A percentile compares a stretch with the other conserved stretches of the same genome.
phyloP scores from a whole-genome alignment of 345 rosid species.

The Aethionema arabicum region DNA sequence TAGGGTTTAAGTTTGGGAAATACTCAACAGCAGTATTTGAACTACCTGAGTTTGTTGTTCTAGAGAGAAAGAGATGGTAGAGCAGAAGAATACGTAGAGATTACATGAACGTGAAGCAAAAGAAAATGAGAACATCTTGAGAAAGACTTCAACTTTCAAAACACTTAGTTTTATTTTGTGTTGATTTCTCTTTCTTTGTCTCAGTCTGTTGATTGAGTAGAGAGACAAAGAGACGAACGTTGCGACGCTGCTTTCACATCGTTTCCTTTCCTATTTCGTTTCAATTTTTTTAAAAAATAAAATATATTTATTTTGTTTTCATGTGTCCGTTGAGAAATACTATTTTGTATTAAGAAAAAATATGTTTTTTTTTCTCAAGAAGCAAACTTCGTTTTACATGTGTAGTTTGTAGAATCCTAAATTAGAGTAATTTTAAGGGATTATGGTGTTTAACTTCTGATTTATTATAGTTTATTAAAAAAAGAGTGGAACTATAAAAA shows the following conservation, averaged over 20 bases:
- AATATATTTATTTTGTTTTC: constrained; percentile 22
- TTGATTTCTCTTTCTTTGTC: constrained; percentile 31
- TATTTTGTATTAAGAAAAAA: background rate
- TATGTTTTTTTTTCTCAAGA: constrained; percentile 13
- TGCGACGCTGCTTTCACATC: constrained; percentile 59
- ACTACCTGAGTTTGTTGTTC: constrained; percentile 41
- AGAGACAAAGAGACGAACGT: constrained; percentile 40
- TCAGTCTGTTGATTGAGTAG: constrained; percentile 18
- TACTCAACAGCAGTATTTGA: constrained; percentile 53
- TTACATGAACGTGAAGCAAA: constrained; percentile 64
- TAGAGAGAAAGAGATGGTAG: constrained; percentile 35
- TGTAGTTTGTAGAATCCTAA: no score
- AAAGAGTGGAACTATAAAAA: no score
- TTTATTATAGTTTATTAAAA: no score
- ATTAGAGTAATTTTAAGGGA: no score
- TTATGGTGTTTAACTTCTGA: no score
- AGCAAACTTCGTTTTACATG: constrained; percentile 18
- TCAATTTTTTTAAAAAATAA: background rate
- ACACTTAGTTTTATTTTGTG: background rate
- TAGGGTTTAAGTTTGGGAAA: constrained; percentile 41
- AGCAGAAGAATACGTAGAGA: constrained; percentile 37
- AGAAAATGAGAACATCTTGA: constrained; percentile 43
- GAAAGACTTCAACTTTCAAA: constrained; percentile 25
- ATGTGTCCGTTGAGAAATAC: constrained; percentile 19
- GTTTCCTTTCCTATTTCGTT: constrained; percentile 29